Base-by-base conservation (phyloP, 164 flowering plant genomes). In the Houttuynia cordata region DNA sequence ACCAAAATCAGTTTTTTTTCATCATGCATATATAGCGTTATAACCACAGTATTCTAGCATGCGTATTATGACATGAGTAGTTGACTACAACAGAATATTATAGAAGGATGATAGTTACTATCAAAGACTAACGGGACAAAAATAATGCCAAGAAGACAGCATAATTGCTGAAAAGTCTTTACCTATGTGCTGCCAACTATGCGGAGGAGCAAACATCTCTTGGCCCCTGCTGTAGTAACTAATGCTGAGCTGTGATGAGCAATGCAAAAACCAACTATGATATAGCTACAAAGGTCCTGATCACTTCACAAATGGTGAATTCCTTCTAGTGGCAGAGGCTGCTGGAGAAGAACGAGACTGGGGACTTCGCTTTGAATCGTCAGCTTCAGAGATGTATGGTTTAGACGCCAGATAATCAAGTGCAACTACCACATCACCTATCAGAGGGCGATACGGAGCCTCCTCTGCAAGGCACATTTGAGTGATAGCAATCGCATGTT, bases 381-480 rank as follows among this genome's bases (percentile, higher is more conserved):
- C 51, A 10, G 19, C 49, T 59, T 66, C 82, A 21, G 80, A 34
- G 21, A 56, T 67, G 69, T 72, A 58, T 8, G 78, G 73, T 66
- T 80, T 84, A 57, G 87, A 73, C 14, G 88, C 84, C 62, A 91
- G 61, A 73, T 86, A 91, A 60, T 91, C 93, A 0, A 91, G 88
- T 0, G 96, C 97, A 18, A 81, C 83, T 57, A 91, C 84, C 42
- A 91, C 77, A 58, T 88, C 97, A 52, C 77, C 59, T 0, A 84
- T 82, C 8, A 81, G 72, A 24, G 97, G 97, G 5, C 97, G 87
- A 67, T 73, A 77, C 49, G 47, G 73, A n/a, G 93, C 84, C 60
- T 84, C 83, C 68, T 91, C 96, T 68, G 86, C 88, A 18, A 91
- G 93, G 71, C 97, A 91, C 96, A 91, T 88, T 45, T 83, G 85